These are phyloP conservation scores for Alliaria petiolata DNA, from an alignment of 345 rosid genomes.

Conservation along the genomic window DNA sequence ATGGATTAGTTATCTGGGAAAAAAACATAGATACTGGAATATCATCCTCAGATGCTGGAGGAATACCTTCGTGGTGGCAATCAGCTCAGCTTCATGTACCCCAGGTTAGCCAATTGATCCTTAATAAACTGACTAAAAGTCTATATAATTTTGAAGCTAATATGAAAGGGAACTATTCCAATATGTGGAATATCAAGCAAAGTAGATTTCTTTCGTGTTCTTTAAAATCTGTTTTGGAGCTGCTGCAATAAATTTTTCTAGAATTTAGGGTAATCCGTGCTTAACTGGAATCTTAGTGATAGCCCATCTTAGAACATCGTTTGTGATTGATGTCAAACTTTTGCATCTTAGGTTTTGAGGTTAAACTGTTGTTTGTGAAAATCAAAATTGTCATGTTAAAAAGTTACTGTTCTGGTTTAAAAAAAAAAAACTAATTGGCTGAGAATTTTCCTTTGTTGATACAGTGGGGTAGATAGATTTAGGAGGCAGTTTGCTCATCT, in stretches of 20 bases:
- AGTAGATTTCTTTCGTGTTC: neutral
- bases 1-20: conserved; percentile 6
- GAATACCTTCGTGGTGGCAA: conserved; percentile 90
- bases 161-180: neutral
- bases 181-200: neutral
- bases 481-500: conserved; percentile 95
- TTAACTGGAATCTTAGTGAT: neutral
- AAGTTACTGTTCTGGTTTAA: neutral
- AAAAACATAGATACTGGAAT: conserved; percentile 79
- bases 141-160: neutral
- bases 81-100: conserved; percentile 93
- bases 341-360: neutral
- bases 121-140: neutral
- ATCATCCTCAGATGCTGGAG: conserved; percentile 95
- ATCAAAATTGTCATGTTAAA: neutral
- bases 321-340: neutral
- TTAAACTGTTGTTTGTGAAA: neutral
- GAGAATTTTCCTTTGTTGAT: neutral
- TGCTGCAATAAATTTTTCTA: neutral
- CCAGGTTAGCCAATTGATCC: conserved; percentile 48
- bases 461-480: conserved; percentile 94
- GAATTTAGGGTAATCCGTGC: neutral
- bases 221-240: neutral
- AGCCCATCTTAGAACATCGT: neutral
- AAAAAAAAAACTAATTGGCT: neutral